Conservation (phyloP, 495 filamentous ascomycete species). For the Xylaria sp. region DNA sequence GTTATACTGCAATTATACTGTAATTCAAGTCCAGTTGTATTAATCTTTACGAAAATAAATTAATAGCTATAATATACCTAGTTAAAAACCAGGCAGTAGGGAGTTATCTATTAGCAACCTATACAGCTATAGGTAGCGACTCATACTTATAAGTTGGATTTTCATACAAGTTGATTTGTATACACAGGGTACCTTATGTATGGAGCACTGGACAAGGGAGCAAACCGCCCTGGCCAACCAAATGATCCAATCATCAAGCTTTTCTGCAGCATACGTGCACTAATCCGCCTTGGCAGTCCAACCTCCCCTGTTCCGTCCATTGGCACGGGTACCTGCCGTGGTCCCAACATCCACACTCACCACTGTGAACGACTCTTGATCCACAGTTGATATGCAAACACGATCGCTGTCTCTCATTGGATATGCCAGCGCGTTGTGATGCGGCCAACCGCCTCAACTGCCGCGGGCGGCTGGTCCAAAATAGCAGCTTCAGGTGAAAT, state of each 20-base stretch:
- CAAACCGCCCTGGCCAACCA: slow-evolving; percentile 40
- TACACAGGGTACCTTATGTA: too few species aligned
- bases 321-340: slow-evolving; percentile 16
- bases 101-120: too few species aligned
- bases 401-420: slow-evolving; percentile 22
- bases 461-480: slow-evolving; percentile 19
- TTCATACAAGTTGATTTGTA: too few species aligned
- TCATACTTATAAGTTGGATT: too few species aligned
- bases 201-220: too few species aligned
- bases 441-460: slow-evolving; percentile 24
- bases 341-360: slow-evolving; percentile 4
- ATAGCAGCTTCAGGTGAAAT: slow-evolving; percentile 14
- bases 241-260: slow-evolving; percentile 26
- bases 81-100: too few species aligned
- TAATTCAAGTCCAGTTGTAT: too few species aligned
- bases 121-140: too few species aligned
- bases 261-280: slow-evolving; percentile 9
- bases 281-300: slow-evolving; percentile 30
- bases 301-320: not conserved
- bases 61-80: too few species aligned
- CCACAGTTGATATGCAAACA: slow-evolving; percentile 19
- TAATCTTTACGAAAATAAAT: too few species aligned
- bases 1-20: too few species aligned
- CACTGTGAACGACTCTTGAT: not conserved
- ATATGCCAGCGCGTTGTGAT: slow-evolving; percentile 19